Conservation (phyloP, 345 rosid genomes). For the Camelina sativa region DNA sequence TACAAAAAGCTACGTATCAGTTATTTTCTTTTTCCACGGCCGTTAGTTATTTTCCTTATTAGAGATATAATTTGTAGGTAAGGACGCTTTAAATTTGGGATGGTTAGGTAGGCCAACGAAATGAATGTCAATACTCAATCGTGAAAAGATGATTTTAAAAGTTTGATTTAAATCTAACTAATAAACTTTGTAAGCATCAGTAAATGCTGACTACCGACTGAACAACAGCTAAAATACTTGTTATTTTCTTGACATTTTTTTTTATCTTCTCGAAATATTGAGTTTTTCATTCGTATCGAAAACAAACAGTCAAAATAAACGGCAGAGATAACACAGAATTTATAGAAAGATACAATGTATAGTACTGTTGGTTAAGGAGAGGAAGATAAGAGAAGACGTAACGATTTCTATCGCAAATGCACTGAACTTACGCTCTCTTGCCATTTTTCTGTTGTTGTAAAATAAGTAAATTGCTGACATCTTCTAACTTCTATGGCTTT, state of each 20-base stretch:
- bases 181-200: not conserved
- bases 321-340: slow-evolving; percentile 4
- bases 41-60: slow-evolving; percentile 16
- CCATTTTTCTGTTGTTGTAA: not conserved
- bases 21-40: not conserved
- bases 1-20: too few species aligned
- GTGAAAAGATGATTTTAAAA: not conserved
- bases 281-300: slow-evolving; percentile 8
- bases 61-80: slow-evolving; percentile 21
- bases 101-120: slow-evolving; percentile 3
- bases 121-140: slow-evolving; percentile 1
- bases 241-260: not conserved
- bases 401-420: slow-evolving; percentile 28
- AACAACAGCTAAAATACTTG: not conserved
- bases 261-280: not conserved
- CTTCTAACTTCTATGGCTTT: slow-evolving; percentile 20
- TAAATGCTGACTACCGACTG: slow-evolving; percentile 16
- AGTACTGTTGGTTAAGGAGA: slow-evolving; percentile 3
- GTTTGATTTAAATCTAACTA: not conserved
- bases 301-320: slow-evolving; percentile 24
- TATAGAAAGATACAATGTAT: slow-evolving; percentile 22
- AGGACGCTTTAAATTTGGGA: slow-evolving; percentile 7
- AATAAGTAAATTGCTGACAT: slow-evolving; percentile 31
- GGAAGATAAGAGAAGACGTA: slow-evolving; percentile 31
- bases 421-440: slow-evolving; percentile 42